Evolutionary conservation across 805 yeast species (phyloP), one percentile per base, ranked within the genome.

Genomic region (Candida dajiaensis): DNA sequence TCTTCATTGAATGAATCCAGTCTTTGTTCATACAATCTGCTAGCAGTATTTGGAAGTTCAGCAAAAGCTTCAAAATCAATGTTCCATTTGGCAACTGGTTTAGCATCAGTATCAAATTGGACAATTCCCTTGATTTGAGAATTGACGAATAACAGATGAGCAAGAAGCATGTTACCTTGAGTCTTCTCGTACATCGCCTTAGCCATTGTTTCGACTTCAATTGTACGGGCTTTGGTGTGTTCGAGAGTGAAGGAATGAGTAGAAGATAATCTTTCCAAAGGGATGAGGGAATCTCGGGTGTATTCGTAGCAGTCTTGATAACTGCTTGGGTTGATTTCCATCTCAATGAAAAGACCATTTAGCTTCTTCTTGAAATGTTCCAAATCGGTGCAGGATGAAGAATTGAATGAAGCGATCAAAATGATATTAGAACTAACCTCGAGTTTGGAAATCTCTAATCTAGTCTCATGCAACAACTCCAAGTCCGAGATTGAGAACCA

Each of bases 401-500:
- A 37, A 36, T 59, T 58, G 26, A 55, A 52, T 7, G 64, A 55
- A 3, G 61, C 60, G 5, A 62, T 54, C 15, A 62, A 50, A 6
- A 62, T 56, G 19, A 63, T 53, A 16, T 54, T 53, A 15, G 64
- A 60, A 5, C 57, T 48, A 8, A 52, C 42, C 6, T 52, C 59
- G n/a, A 52, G 53, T 19, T 53, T 55, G 16, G 51, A 38, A 22
- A 62, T 59, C 38, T 59, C 61, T 15, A 47, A 43, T 10, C 62
- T 55, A n/a, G 63, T 58, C 12, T 59, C 59, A 26, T 57, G 55
- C 29, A 63, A 40, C 13, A 62, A 56, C 13, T 62, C 56, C 38
- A 63, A 44, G 33, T 63, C 67, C 6, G 59, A 48, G 3, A 50
- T 45, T 9, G 76, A 62, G 46, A 73, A 66, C 69, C 72, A 70